These are phyloP conservation scores for Pythium dissimile DNA, from an alignment of 352 stramenopile genomes.

Conservation along the genomic window DNA sequence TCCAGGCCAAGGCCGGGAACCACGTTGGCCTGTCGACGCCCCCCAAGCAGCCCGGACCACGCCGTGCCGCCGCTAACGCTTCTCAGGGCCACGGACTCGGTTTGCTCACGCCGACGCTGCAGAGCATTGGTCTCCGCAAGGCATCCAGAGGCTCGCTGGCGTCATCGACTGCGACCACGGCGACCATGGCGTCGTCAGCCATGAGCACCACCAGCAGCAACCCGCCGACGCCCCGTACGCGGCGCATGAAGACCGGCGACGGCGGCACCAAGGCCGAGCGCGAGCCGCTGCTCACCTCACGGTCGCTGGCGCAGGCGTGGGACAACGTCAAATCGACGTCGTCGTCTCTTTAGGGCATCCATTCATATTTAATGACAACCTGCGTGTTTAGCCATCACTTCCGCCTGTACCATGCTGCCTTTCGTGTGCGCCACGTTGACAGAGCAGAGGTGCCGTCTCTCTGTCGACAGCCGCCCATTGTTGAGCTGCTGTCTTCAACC, in stretches of 20 bases:
- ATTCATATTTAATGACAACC: conserved; percentile 2
- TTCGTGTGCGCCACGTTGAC: not conserved
- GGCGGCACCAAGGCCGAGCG: conserved; percentile 48
- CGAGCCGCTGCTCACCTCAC: conserved; percentile 53
- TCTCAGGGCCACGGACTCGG: not conserved
- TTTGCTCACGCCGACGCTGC: conserved; percentile 3
- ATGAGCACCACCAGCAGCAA: not conserved
- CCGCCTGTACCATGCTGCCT: not conserved
- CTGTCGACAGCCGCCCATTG: not conserved
- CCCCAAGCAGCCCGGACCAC: not conserved
- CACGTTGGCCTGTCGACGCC: not conserved
- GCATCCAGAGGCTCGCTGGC: conserved; percentile 1
- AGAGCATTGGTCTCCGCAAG: conserved; percentile 8
- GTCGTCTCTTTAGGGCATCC: not conserved
- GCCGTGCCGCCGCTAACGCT: not conserved
- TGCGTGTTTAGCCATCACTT: too few species aligned
- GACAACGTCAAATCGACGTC: conserved; percentile 24
- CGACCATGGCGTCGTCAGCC: conserved; percentile 1
- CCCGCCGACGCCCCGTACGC: not conserved
- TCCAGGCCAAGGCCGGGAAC: not conserved
- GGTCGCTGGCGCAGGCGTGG: conserved; percentile 48
- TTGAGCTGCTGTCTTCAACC: too few species aligned
- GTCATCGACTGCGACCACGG: conserved; percentile 6
- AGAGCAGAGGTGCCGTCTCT: not conserved
- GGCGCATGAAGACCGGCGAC: conserved; percentile 1